Evolutionary conservation across 345 rosid species (phyloP).

Genomic region (Xanthoceras sorbifolium): DNA sequence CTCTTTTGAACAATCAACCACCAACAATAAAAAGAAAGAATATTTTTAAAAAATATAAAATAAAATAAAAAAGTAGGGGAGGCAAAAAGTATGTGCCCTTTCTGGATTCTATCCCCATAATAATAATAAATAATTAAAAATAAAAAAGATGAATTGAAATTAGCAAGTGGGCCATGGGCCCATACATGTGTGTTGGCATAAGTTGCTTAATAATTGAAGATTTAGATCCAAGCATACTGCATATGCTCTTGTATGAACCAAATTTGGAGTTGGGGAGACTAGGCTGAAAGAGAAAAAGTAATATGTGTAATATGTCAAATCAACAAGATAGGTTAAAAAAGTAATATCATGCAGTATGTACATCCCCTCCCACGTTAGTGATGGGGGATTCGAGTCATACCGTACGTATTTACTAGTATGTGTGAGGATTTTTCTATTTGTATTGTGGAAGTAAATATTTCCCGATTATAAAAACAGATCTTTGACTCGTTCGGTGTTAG

Average conservation of each 20-base stretch:
- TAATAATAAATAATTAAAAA: background rate
- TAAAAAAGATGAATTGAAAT: background rate
- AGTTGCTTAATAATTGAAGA: background rate
- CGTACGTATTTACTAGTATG: too few relatives aligned
- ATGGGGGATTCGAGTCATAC: too few relatives aligned
- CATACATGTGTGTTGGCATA: background rate
- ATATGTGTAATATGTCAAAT: background rate
- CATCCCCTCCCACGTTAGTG: too few relatives aligned
- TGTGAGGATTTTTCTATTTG: too few relatives aligned
- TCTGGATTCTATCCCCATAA: background rate
- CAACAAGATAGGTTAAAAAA: background rate
- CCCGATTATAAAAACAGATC: too few relatives aligned
- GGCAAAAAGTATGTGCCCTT: conserved; percentile 6
- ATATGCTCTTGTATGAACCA: background rate
- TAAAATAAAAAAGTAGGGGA: background rate
- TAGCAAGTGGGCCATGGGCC: background rate
- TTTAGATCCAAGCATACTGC: background rate
- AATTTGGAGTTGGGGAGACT: background rate
- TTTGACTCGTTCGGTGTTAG: too few relatives aligned
- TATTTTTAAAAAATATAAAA: too few relatives aligned
- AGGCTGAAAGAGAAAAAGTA: background rate
- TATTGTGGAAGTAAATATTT: too few relatives aligned
- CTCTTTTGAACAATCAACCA: conserved; percentile 10
- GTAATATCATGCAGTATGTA: too few relatives aligned
- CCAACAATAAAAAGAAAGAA: conserved; percentile 1